These are phyloP conservation scores for Zangia roseola DNA, from an alignment of 768 basidiomycete genomes.

Conservation along the genomic window DNA sequence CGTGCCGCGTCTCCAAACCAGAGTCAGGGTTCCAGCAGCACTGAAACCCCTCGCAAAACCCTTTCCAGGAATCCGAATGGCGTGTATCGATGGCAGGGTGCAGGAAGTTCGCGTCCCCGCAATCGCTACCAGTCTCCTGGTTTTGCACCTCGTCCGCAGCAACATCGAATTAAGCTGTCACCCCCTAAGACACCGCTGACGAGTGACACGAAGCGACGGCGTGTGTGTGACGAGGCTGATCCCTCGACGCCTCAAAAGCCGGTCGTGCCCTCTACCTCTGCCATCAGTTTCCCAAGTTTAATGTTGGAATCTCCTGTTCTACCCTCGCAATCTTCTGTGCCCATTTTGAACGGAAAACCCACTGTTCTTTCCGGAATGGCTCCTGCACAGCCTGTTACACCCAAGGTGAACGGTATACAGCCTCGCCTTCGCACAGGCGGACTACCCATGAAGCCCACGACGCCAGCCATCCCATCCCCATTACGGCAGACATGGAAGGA, in stretches of 20 bases:
- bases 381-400: slow-evolving; percentile 22
- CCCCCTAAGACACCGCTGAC: slow-evolving; percentile 37
- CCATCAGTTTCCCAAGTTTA: slow-evolving; percentile 21
- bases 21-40: slow-evolving; percentile 9
- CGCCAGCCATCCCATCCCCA: slow-evolving; percentile 70
- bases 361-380: slow-evolving; percentile 23
- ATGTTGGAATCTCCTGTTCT: slow-evolving; percentile 34
- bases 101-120: slow-evolving; percentile 63
- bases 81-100: slow-evolving; percentile 70
- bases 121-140: slow-evolving; percentile 76
- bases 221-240: slow-evolving; percentile 48
- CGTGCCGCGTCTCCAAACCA: slow-evolving; percentile 29
- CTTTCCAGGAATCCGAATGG: slow-evolving; percentile 75
- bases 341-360: slow-evolving; percentile 26
- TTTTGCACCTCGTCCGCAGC: slow-evolving; percentile 55
- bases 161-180: slow-evolving; percentile 44
- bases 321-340: slow-evolving; percentile 32
- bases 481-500: slow-evolving; percentile 71
- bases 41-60: slow-evolving; percentile 47
- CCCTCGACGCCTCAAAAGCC: slow-evolving; percentile 35
- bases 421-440: slow-evolving; percentile 43
- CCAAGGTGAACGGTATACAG: slow-evolving; percentile 25
- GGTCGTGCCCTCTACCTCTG: slow-evolving; percentile 27
- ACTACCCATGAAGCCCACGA: slow-evolving; percentile 47
- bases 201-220: slow-evolving; percentile 60